phyloP scores from a whole-genome alignment of 2,329 filamentous ascomycete species.

The Neofusicoccum kwambonambiense region DNA sequence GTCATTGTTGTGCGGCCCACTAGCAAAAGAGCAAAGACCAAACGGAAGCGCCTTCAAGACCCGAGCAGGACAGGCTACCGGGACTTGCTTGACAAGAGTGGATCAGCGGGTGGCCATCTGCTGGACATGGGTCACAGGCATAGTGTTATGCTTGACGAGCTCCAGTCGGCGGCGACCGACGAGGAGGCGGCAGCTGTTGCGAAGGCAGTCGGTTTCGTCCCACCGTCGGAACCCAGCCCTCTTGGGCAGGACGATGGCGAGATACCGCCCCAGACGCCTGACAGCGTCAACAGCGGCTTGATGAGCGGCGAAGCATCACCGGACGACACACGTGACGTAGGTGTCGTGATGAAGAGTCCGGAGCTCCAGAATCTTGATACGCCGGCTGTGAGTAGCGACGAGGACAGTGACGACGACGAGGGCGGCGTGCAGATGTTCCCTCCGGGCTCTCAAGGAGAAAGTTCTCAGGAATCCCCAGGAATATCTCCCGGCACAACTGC shows the following conservation, averaged over 20 bases:
- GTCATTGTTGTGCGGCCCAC: conserved; percentile 89
- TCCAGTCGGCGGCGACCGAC: conserved; percentile 35
- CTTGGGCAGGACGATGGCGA: conserved; percentile 29
- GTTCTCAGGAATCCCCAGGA: not conserved
- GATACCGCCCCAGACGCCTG: conserved; percentile 19
- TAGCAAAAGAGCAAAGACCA: conserved; percentile 86
- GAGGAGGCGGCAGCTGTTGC: conserved; percentile 53
- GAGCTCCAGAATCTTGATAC: conserved; percentile 40
- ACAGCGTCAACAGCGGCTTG: not conserved
- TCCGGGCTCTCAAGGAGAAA: not conserved
- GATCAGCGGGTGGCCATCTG: conserved; percentile 49
- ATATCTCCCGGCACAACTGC: not conserved
- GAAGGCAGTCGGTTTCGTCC: conserved; percentile 47
- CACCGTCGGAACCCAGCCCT: conserved; percentile 28
- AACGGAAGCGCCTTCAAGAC: conserved; percentile 77
- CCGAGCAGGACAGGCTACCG: conserved; percentile 73
- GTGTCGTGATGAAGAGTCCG: conserved; percentile 41
- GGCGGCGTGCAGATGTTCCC: conserved; percentile 24
- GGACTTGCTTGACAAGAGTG: conserved; percentile 69
- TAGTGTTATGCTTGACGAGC: conserved; percentile 40
- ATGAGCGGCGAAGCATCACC: conserved; percentile 22
- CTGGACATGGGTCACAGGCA: conserved; percentile 52
- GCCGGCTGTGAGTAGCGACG: conserved; percentile 35
- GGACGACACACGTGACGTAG: conserved; percentile 32
- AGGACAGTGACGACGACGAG: conserved; percentile 35